phyloP scores from a whole-genome alignment of 2,329 filamentous ascomycete species.

The Microcera coccophila region DNA sequence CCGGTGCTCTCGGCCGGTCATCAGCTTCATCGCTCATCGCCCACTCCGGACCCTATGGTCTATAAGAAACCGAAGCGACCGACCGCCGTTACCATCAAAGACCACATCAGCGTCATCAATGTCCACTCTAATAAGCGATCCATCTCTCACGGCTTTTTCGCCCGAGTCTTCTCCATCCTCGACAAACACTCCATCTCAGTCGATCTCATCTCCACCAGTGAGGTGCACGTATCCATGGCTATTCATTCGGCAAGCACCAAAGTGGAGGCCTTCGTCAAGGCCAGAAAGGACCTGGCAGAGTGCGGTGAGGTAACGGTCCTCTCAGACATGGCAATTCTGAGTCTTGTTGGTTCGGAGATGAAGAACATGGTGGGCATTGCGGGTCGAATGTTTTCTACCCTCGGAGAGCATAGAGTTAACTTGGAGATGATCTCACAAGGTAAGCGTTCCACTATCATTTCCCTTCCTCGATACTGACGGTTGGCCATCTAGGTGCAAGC shows the following conservation, averaged over 20 bases:
- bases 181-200: conserved; percentile 85
- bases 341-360: conserved; percentile 90
- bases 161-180: conserved; percentile 86
- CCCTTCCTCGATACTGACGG: not conserved
- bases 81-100: conserved; percentile 94
- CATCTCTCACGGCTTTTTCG: conserved; percentile 93
- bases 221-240: conserved; percentile 97
- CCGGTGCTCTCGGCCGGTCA: conserved; percentile 50
- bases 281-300: conserved; percentile 67
- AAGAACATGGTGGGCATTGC: conserved; percentile 96
- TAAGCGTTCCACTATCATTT: conserved; percentile 37
- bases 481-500: conserved; percentile 67
- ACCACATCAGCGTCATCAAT: conserved; percentile 94
- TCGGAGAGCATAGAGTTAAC: conserved; percentile 91
- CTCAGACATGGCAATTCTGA: conserved; percentile 90
- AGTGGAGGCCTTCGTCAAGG: conserved; percentile 60
- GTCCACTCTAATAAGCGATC: conserved; percentile 97
- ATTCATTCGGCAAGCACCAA: conserved; percentile 73
- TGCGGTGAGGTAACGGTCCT: conserved; percentile 90
- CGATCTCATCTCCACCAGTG: conserved; percentile 91
- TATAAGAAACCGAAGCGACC: conserved; percentile 65
- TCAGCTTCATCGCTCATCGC: conserved; percentile 53
- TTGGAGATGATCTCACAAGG: conserved; percentile 99
- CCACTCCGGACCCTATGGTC: conserved; percentile 30
- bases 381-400: conserved; percentile 88